Conservation (phyloP, 768 basidiomycete genomes). For the Russula dissimulans region DNA sequence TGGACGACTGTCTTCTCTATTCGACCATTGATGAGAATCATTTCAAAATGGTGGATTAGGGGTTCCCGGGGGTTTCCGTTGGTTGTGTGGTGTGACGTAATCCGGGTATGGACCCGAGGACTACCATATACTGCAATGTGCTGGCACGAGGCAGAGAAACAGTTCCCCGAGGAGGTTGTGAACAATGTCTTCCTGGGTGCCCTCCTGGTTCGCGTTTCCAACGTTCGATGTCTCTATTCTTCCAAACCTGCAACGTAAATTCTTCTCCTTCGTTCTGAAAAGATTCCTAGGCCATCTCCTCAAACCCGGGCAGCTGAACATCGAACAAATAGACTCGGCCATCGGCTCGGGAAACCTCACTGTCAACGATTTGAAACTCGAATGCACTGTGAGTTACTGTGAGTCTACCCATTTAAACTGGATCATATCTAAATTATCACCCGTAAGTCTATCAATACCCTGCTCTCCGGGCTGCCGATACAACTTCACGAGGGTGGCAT, state of each 20-base stretch:
- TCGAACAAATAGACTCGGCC: conserved; percentile 81
- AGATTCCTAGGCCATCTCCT: conserved; percentile 77
- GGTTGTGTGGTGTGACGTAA: conserved; percentile 1
- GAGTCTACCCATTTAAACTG: conserved; percentile 25
- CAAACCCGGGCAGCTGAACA: conserved; percentile 82
- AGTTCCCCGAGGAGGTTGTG: not conserved
- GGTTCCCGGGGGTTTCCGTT: not conserved
- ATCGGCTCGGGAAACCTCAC: conserved; percentile 87
- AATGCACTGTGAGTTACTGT: conserved; percentile 66
- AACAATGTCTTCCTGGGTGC: conserved; percentile 28
- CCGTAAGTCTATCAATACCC: conserved; percentile 66
- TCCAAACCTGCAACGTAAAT: conserved; percentile 71
- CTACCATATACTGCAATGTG: not conserved
- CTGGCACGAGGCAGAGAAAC: not conserved
- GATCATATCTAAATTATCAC: conserved; percentile 16
- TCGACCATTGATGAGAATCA: conserved; percentile 9
- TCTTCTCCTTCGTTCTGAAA: conserved; percentile 83
- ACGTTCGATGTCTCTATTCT: conserved; percentile 58
- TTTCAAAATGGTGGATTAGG: conserved; percentile 9
- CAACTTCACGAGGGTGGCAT: conserved; percentile 62
- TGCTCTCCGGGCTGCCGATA: conserved; percentile 58
- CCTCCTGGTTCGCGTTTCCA: conserved; percentile 48
- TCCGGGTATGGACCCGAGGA: not conserved
- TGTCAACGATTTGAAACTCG: conserved; percentile 73
- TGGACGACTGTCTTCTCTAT: conserved; percentile 18